A percentile compares a stretch with the other conserved stretches of the same genome.
These are phyloP conservation scores for Colletotrichum sojae DNA, from an alignment of 2,329 filamentous ascomycete genomes.

Conservation along the genomic window DNA sequence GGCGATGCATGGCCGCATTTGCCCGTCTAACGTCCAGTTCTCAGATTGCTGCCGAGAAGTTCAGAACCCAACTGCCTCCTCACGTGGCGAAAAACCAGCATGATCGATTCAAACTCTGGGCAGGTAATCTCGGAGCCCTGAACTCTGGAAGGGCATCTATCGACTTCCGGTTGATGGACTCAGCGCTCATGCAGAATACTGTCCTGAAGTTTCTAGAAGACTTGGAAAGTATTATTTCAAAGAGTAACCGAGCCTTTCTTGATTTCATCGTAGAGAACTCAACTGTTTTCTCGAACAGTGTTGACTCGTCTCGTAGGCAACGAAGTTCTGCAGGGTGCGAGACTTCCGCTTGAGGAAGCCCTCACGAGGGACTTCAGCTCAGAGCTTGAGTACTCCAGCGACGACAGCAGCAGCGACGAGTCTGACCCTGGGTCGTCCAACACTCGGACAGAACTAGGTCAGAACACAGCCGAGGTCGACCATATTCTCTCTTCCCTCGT, in stretches of 20 bases:
- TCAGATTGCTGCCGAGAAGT: not conserved
- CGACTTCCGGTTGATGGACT: slow-evolving; percentile 22
- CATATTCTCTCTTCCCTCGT: slow-evolving; percentile 10
- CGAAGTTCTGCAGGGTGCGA: slow-evolving; percentile 13
- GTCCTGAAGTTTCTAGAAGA: not conserved
- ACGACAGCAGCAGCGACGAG: not conserved
- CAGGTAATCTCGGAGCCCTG: slow-evolving; percentile 11
- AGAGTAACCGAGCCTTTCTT: not conserved
- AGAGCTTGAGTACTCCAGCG: not conserved
- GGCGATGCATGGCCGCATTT: not conserved
- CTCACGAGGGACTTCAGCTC: not conserved
- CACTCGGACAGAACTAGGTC: slow-evolving; percentile 15
- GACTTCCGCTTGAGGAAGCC: not conserved
- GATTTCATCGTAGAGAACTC: too few relatives aligned
- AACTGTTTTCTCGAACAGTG: not conserved
- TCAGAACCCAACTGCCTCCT: not conserved
- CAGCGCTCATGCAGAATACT: not conserved
- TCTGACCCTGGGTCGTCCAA: not conserved
- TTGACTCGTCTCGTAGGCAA: not conserved
- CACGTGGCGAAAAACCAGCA: not conserved
- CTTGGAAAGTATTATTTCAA: not conserved
- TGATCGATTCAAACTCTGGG: slow-evolving; percentile 28
- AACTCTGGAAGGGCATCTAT: slow-evolving; percentile 11
- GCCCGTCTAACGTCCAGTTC: not conserved
- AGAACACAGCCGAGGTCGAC: slow-evolving; percentile 1